Conservation (phyloP, 2,329 filamentous ascomycete species). For the Allantophomopsis cytisporea region DNA sequence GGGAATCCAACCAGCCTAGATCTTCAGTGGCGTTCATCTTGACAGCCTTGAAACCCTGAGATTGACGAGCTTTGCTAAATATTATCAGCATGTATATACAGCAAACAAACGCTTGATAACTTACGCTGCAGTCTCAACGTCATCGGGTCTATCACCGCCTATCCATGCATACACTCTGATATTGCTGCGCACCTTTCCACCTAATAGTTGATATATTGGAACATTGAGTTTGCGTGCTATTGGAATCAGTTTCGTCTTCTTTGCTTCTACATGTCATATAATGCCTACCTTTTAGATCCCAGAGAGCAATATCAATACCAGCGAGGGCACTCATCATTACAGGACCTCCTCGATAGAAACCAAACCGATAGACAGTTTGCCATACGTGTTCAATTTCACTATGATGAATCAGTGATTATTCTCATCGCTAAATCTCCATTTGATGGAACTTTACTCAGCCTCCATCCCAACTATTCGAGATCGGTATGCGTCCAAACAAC, state of each 20-base stretch:
- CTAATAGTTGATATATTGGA: conserved; percentile 60
- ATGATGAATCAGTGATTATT: neutral
- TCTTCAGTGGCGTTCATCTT: conserved; percentile 78
- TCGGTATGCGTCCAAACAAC: conserved; percentile 54
- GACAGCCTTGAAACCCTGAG: conserved; percentile 50
- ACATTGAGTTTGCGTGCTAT: conserved; percentile 43
- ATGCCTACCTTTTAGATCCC: conserved; percentile 55
- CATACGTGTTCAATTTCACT: conserved; percentile 73
- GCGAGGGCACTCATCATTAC: conserved; percentile 71
- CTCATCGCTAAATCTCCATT: too few species aligned
- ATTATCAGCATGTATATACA: conserved; percentile 2
- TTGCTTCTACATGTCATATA: conserved; percentile 36
- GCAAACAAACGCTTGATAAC: conserved; percentile 8
- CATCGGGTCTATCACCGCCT: conserved; percentile 56
- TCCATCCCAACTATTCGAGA: conserved; percentile 51
- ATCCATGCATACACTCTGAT: conserved; percentile 70
- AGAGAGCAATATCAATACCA: conserved; percentile 68
- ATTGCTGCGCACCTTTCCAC: conserved; percentile 59
- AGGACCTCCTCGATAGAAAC: conserved; percentile 66
- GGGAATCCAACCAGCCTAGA: conserved; percentile 64
- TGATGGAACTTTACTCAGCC: conserved; percentile 39
- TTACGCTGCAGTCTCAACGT: conserved; percentile 50
- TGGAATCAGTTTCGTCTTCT: conserved; percentile 54
- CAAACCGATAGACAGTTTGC: conserved; percentile 57
- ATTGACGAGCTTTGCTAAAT: conserved; percentile 35